Evolutionary conservation across 1,284 basidiomycete genomes (phyloP).

Genomic region (Laetiporus sulphureus): DNA sequence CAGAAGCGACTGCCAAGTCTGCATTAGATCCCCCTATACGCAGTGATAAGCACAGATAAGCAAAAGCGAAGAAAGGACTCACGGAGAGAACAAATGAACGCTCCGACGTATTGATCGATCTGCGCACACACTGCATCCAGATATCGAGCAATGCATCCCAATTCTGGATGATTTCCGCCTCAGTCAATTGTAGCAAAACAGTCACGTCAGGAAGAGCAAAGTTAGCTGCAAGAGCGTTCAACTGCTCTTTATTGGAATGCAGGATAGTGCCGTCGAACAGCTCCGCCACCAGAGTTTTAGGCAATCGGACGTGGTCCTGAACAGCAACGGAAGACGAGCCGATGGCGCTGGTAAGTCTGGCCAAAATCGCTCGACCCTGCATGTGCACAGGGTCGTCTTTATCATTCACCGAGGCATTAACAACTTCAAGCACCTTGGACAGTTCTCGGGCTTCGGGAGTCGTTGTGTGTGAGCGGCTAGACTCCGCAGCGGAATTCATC

Average conservation of each 20-base stretch:
- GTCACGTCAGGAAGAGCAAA: constrained; percentile 21
- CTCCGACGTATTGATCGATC: constrained; percentile 7
- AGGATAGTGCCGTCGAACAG: constrained; percentile 27
- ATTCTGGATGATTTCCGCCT: constrained; percentile 36
- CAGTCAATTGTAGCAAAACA: constrained; percentile 32
- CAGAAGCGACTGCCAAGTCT: constrained; percentile 47
- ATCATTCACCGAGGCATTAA: constrained; percentile 32
- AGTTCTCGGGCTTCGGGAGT: constrained; percentile 13
- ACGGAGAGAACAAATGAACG: constrained; percentile 16
- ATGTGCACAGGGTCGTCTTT: constrained; percentile 21
- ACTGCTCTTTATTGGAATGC: constrained; percentile 13
- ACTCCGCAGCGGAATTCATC: too few relatives aligned
- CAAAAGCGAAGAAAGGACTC: constrained; percentile 8
- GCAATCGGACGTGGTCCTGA: too few relatives aligned
- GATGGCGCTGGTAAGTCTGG: constrained; percentile 29
- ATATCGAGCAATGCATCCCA: constrained; percentile 37
- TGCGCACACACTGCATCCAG: constrained; percentile 29
- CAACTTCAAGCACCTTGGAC: constrained; percentile 28
- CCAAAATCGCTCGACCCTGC: constrained; percentile 35
- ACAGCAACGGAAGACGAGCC: too few relatives aligned
- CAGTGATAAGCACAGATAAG: background rate
- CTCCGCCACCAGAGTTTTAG: constrained; percentile 15
- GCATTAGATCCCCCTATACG: constrained; percentile 31
- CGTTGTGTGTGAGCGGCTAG: constrained; percentile 20
- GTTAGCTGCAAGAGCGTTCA: constrained; percentile 16